phyloP scores from a whole-genome alignment of 2,329 filamentous ascomycete species.

The Aspergillus proliferans region DNA sequence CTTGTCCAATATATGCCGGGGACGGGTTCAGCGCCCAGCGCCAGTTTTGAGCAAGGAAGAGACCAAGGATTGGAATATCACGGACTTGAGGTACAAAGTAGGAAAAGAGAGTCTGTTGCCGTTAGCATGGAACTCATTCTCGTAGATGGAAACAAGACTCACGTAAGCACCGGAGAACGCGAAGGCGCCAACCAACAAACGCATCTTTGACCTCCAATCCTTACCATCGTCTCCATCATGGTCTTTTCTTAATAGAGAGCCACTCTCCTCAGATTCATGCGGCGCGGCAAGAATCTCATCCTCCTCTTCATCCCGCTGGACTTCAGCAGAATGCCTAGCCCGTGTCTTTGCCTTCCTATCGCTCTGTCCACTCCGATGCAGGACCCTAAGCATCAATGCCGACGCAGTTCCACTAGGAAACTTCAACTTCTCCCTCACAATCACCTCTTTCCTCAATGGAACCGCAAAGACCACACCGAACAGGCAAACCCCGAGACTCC shows the following conservation, averaged over 20 bases:
- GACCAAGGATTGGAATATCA: slow-evolving; percentile 80
- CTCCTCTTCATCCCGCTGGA: slow-evolving; percentile 21
- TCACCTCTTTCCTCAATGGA: slow-evolving; percentile 81
- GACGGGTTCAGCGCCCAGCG: slow-evolving; percentile 95
- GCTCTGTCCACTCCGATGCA: slow-evolving; percentile 60
- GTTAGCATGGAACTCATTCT: slow-evolving; percentile 8
- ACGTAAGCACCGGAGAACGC: slow-evolving; percentile 52
- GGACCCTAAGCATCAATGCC: slow-evolving; percentile 81
- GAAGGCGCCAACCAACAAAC: slow-evolving; percentile 55
- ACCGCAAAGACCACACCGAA: slow-evolving; percentile 97
- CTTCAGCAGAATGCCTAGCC: slow-evolving; percentile 7
- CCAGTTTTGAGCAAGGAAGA: slow-evolving; percentile 68
- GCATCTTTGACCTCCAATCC: slow-evolving; percentile 59
- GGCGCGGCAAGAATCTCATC: slow-evolving; percentile 26
- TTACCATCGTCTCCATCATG: slow-evolving; percentile 26
- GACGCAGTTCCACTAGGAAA: slow-evolving; percentile 96
- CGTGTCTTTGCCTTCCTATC: slow-evolving; percentile 32
- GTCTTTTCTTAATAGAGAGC: slow-evolving; percentile 46
- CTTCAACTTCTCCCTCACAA: slow-evolving; percentile 83
- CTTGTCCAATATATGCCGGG: slow-evolving; percentile 94
- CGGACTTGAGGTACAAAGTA: slow-evolving; percentile 86
- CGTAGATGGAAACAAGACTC: slow-evolving; percentile 15
- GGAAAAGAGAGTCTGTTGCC: slow-evolving; percentile 66
- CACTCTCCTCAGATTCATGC: slow-evolving; percentile 34
- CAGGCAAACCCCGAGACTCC: slow-evolving; percentile 88